Percentiles rank a stretch among this genome's conserved stretches.
phyloP scores from a whole-genome alignment of 2,329 filamentous ascomycete species.

The Penicillium glabrum region DNA sequence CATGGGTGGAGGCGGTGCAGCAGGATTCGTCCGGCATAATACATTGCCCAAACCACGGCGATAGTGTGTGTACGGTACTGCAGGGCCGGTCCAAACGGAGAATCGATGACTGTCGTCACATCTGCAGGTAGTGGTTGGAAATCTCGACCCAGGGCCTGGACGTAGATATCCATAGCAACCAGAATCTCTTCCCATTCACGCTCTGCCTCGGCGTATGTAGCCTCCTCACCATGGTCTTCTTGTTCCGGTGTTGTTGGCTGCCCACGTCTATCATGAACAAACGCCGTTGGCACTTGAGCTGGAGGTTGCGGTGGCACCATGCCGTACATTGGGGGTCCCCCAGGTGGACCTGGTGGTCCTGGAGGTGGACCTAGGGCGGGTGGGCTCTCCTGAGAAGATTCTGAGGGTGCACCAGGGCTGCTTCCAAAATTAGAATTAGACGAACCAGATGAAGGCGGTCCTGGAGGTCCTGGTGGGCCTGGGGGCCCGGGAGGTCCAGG shows the following conservation, averaged over 20 bases:
- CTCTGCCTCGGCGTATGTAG: slow-evolving; percentile 67
- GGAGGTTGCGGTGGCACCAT: slow-evolving; percentile 48
- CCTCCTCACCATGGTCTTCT: slow-evolving; percentile 61
- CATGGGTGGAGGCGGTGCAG: slow-evolving; percentile 79
- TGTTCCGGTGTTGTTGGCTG: slow-evolving; percentile 18
- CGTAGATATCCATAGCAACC: slow-evolving; percentile 44
- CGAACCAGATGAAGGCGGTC: slow-evolving; percentile 2
- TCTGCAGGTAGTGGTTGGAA: slow-evolving; percentile 76
- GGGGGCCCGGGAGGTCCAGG: slow-evolving; percentile 11
- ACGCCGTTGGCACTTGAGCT: slow-evolving; percentile 51
- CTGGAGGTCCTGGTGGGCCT: slow-evolving; percentile 2
- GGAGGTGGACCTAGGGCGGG: slow-evolving; percentile 1
- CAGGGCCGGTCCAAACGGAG: slow-evolving; percentile 79
- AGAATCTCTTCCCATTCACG: slow-evolving; percentile 68
- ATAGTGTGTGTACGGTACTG: slow-evolving; percentile 87
- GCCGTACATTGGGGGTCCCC: slow-evolving; percentile 46
- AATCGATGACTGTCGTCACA: slow-evolving; percentile 58
- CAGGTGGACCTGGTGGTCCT: slow-evolving; percentile 3
- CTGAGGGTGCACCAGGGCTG: slow-evolving; percentile 9
- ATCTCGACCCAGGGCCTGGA: slow-evolving; percentile 65
- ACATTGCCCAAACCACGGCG: slow-evolving; percentile 82
- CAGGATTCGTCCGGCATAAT: slow-evolving; percentile 80
- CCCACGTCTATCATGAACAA: slow-evolving; percentile 46
- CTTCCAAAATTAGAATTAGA: neutral
- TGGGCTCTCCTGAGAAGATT: slow-evolving; percentile 10